Conservation (phyloP, 2,329 filamentous ascomycete species). For the Raffaelea ambrosiae region DNA sequence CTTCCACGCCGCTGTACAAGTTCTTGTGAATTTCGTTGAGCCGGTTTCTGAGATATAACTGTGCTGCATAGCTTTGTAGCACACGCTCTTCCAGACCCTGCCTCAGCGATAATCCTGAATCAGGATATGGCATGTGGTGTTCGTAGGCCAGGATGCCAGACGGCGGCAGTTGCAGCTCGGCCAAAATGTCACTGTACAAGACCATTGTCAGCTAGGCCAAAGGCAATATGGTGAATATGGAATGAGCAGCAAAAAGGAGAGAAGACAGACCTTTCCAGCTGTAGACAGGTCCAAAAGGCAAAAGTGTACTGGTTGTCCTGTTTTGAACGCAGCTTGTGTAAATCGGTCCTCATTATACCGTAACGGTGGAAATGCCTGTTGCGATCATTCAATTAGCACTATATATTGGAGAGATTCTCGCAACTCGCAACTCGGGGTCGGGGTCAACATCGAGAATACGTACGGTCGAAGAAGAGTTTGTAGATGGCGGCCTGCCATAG, state of each 20-base stretch:
- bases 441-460: conserved; percentile 22
- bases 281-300: conserved; percentile 88
- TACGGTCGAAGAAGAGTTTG: conserved; percentile 70
- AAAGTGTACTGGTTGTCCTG: conserved; percentile 60
- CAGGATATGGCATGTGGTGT: conserved; percentile 59
- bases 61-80: conserved; percentile 51
- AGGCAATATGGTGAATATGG: background rate
- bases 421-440: too few species aligned
- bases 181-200: conserved; percentile 72
- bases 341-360: conserved; percentile 28
- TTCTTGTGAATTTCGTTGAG: conserved; percentile 54
- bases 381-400: background rate
- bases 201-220: conserved; percentile 1
- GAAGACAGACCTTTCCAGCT: conserved; percentile 69
- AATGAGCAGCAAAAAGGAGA: background rate
- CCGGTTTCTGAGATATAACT: conserved; percentile 56
- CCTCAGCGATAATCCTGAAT: conserved; percentile 34
- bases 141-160: conserved; percentile 55
- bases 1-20: conserved; percentile 33
- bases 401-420: too few species aligned
- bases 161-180: conserved; percentile 63
- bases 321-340: conserved; percentile 26
- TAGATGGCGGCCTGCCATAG: conserved; percentile 46
- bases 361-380: conserved; percentile 36
- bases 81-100: conserved; percentile 39